Base-by-base conservation (phyloP, 441 rosid species). In the Syzygium malaccense region DNA sequence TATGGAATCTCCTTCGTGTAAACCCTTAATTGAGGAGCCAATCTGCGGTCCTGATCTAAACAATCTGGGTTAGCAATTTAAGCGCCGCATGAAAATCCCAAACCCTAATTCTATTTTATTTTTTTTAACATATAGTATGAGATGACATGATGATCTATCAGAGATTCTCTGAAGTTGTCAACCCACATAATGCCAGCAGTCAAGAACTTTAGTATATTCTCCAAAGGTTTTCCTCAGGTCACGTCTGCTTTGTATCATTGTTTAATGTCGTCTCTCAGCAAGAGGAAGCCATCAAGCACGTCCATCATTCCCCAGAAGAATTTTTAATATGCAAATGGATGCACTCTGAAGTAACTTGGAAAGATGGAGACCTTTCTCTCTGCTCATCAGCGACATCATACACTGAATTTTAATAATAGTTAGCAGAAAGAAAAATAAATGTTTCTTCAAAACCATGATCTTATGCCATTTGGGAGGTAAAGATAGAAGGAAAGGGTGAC, bases 171-270 rank as follows among this genome's bases (percentile, higher is more conserved):
- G 86, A 86, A 53, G 41, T 51, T 78, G 90, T 89, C 90, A 79
- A 89, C 88, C 86, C 90, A 79, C 80, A 79, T 86, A 79, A 55
- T 66, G 89, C 87, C 89, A 75, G 83, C 83, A 41, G 51, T 60
- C 86, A 37, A 33, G 30, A 57, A 18, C 78, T 4, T 28, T 30
- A 33, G 55, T 87, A 55, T 78, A 37, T 75, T 87, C 88, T 53
- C 78, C 66, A 15, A 86, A 41, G 83, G 32, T 56, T 86, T 56
- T 32, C 68, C 62, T 33, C 49, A 18, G 66, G 51, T 86, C 75
- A 45, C 53, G n/a, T 86, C 32, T 68, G 23, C n/a, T 75, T 41
- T n/a, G n/a, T 25, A 41, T 75, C 51, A 75, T 75, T 41, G 51
- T 75, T 75, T 75, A 75, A 41, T 75, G 28, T 25, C 23, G 83